A percentile compares a stretch with the other conserved stretches of the same genome.
Conservation (phyloP, 108 stramenopile genomes). For the Schizochytrium sp. region DNA sequence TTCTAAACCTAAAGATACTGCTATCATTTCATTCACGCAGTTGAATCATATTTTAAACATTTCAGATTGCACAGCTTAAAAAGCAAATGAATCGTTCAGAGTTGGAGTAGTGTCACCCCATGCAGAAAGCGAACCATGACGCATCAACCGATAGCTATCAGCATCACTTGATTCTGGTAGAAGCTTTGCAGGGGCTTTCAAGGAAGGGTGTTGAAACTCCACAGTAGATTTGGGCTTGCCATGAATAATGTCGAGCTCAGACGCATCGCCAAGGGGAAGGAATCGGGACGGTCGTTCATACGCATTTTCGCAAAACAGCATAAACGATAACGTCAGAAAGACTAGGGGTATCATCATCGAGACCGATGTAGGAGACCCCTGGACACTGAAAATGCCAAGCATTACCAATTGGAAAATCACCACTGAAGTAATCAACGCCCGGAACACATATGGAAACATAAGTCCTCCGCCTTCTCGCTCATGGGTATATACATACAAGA, state of each 20-base stretch:
- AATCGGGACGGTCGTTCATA: slow-evolving; percentile 47
- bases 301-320: slow-evolving; percentile 56
- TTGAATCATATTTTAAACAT: not conserved
- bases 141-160: slow-evolving; percentile 23
- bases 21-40: not conserved
- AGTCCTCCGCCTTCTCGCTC: slow-evolving; percentile 49
- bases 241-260: slow-evolving; percentile 46
- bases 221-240: not conserved
- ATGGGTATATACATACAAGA: slow-evolving; percentile 49
- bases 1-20: not conserved
- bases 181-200: slow-evolving; percentile 13
- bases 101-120: slow-evolving; percentile 18
- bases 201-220: slow-evolving; percentile 33
- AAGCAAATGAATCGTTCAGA: slow-evolving; percentile 1
- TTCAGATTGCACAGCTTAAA: not conserved
- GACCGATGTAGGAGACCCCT: not conserved
- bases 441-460: slow-evolving; percentile 25
- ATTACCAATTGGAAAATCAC: slow-evolving; percentile 47
- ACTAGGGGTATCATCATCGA: slow-evolving; percentile 51
- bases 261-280: slow-evolving; percentile 38
- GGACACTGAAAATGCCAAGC: slow-evolving; percentile 45
- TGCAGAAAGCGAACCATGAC: not conserved
- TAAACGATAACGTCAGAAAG: slow-evolving; percentile 5
- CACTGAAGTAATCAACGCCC: slow-evolving; percentile 34
- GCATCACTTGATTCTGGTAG: slow-evolving; percentile 17